phyloP scores from a whole-genome alignment of 768 basidiomycete species.

The Fomitopsis serialis region DNA sequence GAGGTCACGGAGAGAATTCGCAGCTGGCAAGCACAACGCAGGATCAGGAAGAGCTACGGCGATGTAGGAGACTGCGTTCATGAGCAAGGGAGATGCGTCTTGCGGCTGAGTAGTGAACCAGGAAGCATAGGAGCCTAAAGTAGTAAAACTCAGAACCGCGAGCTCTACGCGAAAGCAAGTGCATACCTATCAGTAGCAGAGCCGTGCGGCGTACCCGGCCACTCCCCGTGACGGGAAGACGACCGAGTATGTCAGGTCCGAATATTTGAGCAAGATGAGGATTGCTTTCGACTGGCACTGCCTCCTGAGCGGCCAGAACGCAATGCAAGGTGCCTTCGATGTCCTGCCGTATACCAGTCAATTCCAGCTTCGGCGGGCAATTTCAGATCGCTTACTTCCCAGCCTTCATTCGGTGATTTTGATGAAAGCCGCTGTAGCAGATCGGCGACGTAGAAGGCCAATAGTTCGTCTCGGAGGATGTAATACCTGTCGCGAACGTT shows the following conservation, averaged over 20 bases:
- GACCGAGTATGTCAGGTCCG: slow-evolving; percentile 62
- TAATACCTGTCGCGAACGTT: slow-evolving; percentile 54
- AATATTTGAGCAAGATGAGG: slow-evolving; percentile 60
- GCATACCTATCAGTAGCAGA: slow-evolving; percentile 67
- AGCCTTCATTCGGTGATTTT: slow-evolving; percentile 42
- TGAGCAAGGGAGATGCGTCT: slow-evolving; percentile 34
- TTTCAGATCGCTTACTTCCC: slow-evolving; percentile 57
- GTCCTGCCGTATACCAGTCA: slow-evolving; percentile 40
- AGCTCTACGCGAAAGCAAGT: not conserved
- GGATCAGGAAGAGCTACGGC: slow-evolving; percentile 66
- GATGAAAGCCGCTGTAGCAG: slow-evolving; percentile 48
- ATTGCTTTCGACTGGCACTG: slow-evolving; percentile 57
- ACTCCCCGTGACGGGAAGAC: slow-evolving; percentile 58
- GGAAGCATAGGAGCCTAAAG: slow-evolving; percentile 74
- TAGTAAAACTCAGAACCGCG: no score
- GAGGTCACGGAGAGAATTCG: slow-evolving; percentile 76
- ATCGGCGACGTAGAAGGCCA: slow-evolving; percentile 62
- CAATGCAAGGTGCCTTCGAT: slow-evolving; percentile 86
- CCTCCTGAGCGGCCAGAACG: slow-evolving; percentile 83
- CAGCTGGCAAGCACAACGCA: slow-evolving; percentile 62
- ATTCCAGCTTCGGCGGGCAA: not conserved
- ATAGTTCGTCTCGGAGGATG: slow-evolving; percentile 79
- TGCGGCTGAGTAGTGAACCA: slow-evolving; percentile 64
- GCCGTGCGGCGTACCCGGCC: slow-evolving; percentile 69
- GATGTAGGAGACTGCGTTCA: slow-evolving; percentile 64